A percentile compares a stretch with the other conserved stretches of the same genome.
Evolutionary conservation across 805 yeast species (phyloP).

Genomic region (Metschnikowia noctiluminum): DNA sequence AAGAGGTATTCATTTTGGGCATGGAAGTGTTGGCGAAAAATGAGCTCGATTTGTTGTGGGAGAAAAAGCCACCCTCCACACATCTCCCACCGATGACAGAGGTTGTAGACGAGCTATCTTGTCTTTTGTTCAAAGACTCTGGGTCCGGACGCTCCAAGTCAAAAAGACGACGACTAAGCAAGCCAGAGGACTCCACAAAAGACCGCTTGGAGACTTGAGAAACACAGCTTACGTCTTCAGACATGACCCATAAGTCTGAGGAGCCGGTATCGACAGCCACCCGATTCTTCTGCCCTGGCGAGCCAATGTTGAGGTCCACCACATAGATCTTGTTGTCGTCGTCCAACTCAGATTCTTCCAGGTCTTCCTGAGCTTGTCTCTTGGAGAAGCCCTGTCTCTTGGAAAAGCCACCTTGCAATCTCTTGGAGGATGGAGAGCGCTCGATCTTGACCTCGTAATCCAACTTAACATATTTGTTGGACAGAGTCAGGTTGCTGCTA

Average conservation of each 20-base stretch:
- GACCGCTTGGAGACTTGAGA: background rate
- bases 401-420: no score
- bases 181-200: background rate
- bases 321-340: background rate
- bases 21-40: constrained; percentile 40
- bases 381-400: no score
- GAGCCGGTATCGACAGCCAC: constrained; percentile 42
- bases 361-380: background rate
- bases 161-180: background rate
- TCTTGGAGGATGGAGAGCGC: no score
- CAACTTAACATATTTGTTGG: no score
- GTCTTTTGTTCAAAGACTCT: background rate
- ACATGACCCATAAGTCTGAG: constrained; percentile 40
- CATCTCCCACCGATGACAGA: constrained; percentile 31
- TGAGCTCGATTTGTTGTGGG: constrained; percentile 34
- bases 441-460: no score
- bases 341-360: background rate
- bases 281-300: constrained; percentile 13
- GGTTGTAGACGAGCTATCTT: background rate
- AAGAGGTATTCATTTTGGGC: constrained; percentile 37
- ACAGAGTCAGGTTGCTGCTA: no score
- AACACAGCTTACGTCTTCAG: background rate
- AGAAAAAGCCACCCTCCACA: constrained; percentile 46
- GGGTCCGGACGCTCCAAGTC: background rate
- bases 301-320: constrained; percentile 8